These are phyloP conservation scores for Neonectria magnoliae DNA, from an alignment of 2,329 filamentous ascomycete genomes.

Conservation along the genomic window DNA sequence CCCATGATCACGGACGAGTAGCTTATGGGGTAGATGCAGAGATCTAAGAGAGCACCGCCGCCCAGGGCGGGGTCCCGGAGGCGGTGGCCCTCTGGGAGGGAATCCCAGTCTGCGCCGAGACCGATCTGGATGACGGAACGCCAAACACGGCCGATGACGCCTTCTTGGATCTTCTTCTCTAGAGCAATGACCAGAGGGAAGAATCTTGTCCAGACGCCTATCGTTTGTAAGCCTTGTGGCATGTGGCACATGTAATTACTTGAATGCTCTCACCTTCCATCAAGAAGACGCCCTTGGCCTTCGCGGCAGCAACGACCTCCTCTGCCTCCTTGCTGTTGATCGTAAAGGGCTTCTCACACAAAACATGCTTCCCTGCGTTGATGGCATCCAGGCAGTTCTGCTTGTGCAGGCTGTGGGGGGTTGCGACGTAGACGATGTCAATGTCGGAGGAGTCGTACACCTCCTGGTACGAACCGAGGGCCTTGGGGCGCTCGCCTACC, in stretches of 20 bases:
- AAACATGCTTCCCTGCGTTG: conserved; percentile 53
- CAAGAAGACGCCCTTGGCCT: conserved; percentile 52
- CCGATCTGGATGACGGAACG: conserved; percentile 52
- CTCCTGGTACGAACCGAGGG: conserved; percentile 52
- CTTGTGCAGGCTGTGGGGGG: conserved; percentile 56
- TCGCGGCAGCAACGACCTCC: conserved; percentile 51
- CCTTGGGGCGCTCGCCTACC: conserved; percentile 16
- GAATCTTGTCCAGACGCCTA: conserved; percentile 55
- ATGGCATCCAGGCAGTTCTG: conserved; percentile 56
- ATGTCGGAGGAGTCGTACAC: conserved; percentile 53
- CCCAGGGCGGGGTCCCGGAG: conserved; percentile 51
- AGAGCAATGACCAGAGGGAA: conserved; percentile 49
- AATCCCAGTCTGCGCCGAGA: conserved; percentile 46
- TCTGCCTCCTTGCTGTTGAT: conserved; percentile 50
- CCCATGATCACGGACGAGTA: conserved; percentile 51
- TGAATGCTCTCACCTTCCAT: conserved; percentile 46
- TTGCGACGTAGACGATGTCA: conserved; percentile 58
- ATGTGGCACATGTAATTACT: not conserved
- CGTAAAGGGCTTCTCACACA: conserved; percentile 59
- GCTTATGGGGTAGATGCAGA: conserved; percentile 54
- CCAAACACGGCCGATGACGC: conserved; percentile 52
- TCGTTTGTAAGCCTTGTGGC: not conserved
- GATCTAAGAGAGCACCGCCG: conserved; percentile 53
- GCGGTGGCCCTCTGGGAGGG: conserved; percentile 43
- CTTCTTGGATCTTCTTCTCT: conserved; percentile 48